A percentile compares a stretch with the other conserved stretches of the same genome.
Evolutionary conservation across 257 asterid genomes (phyloP).

Genomic region (Paulownia fortunei): DNA sequence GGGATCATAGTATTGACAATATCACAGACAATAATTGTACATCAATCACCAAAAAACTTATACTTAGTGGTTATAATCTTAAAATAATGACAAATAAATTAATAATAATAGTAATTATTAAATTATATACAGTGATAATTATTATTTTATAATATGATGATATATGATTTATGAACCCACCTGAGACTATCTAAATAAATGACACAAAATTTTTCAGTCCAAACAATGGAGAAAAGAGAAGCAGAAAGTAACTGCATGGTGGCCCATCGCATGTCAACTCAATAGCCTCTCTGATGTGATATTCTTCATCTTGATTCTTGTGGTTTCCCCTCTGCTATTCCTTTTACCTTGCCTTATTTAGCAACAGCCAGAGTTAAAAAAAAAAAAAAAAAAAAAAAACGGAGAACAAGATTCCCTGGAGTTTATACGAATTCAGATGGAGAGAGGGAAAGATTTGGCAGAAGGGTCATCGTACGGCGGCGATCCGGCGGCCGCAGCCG

Average conservation of each 20-base stretch:
- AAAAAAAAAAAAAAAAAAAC: background rate
- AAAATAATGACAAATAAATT: too few species aligned
- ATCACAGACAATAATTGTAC: background rate
- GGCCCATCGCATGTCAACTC: constrained; percentile 30
- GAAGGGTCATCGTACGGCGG: constrained; percentile 49
- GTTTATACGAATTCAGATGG: constrained; percentile 18
- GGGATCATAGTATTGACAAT: constrained; percentile 11
- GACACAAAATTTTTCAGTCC: background rate
- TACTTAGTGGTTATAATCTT: background rate
- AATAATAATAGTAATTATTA: too few species aligned
- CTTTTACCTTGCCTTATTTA: constrained; percentile 35
- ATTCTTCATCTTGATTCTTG: background rate
- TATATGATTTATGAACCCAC: too few species aligned
- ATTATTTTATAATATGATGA: too few species aligned
- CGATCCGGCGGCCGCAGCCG: background rate
- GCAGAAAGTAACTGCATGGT: constrained; percentile 12
- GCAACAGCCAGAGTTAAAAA: background rate
- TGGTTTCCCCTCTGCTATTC: background rate
- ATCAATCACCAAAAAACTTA: background rate
- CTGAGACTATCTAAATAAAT: background rate
- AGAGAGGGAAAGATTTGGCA: constrained; percentile 46
- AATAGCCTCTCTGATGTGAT: constrained; percentile 17
- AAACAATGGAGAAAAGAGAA: background rate
- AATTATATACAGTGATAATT: too few species aligned
- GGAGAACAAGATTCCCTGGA: background rate